Base-by-base conservation (phyloP, 2,329 filamentous ascomycete species). In the Botryotinia narcissicola region DNA sequence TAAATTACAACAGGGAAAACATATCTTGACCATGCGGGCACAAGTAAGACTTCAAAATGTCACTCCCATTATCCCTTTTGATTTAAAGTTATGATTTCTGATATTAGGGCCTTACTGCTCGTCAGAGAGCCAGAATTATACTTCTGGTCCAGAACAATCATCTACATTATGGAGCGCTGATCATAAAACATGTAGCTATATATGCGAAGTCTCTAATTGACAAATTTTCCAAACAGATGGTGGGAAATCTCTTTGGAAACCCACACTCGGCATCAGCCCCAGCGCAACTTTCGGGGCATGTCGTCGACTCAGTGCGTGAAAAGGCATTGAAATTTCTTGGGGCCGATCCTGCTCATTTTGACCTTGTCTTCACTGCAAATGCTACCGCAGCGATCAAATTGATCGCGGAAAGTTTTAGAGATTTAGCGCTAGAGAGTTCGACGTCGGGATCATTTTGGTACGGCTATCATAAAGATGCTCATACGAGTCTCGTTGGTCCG, bases 1-100 rank as follows among this genome's bases (percentile, higher is more conserved):
- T 72, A 72, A 72, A 14, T 44, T 25, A 48, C 3, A 42, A n/a
- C 72, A 95, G 93, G 88, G 70, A 89, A 89, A 16, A 86, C 91
- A 64, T 98, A 98, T 81, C 90, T 98, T 71, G 95, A 98, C 79
- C 95, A 98, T 91, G 94, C 93, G 0, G 95, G 94, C 25, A 93
- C 93, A 32, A 96, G 71, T 72, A 72, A 72, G 71, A 72, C 62
- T 54, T 68, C 59, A 68, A 54, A 32, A 63, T 25, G 37, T 32
- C 51, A 72, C 51, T 62, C 37, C 51, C 46, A 10, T 57, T 46
- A 16, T 61, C 40, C 63, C 62, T 57, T 57, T 57, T 25, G 64
- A 51, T 42, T 48, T 51, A 42, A 48, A 40, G 57, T 42, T 51
- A 61, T 72, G 18, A 40, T 10, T 46, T 67, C 29, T 20, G n/a